These are phyloP conservation scores for Scleromitrula shiraiana DNA, from an alignment of 2,329 filamentous ascomycete genomes.

Conservation along the genomic window DNA sequence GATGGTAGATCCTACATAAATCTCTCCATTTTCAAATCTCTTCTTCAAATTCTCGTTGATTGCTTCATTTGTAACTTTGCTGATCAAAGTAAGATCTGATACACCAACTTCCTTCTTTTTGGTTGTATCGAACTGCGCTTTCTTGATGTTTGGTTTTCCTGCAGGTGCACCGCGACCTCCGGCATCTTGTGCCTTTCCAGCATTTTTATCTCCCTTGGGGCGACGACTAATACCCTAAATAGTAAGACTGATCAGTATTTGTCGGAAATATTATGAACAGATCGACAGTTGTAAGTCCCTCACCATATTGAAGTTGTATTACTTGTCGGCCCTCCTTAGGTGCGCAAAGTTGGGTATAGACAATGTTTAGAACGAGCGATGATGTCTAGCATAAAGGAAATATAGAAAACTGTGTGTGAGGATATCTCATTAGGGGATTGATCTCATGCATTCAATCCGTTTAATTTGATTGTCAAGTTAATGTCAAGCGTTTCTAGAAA, in stretches of 20 bases:
- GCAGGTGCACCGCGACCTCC: slow-evolving; percentile 18
- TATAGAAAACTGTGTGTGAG: neutral
- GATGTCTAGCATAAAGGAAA: neutral
- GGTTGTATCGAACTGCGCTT: slow-evolving; percentile 88
- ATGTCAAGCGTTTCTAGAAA: slow-evolving; percentile 3
- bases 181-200: slow-evolving; percentile 20
- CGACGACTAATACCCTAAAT: slow-evolving; percentile 30
- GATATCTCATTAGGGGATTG: neutral
- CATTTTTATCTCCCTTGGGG: slow-evolving; percentile 29
- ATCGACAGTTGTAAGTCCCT: slow-evolving; percentile 9
- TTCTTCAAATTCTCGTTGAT: slow-evolving; percentile 99
- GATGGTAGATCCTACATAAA: slow-evolving; percentile 55
- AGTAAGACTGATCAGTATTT: slow-evolving; percentile 9
- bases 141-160: slow-evolving; percentile 64
- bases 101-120: slow-evolving; percentile 99
- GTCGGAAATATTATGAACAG: neutral
- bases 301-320: slow-evolving; percentile 22
- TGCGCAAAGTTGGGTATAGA: slow-evolving; percentile 9
- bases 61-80: slow-evolving; percentile 97
- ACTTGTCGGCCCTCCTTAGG: slow-evolving; percentile 1
- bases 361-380: neutral
- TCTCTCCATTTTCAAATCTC: slow-evolving; percentile 93
- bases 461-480: neutral
- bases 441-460: neutral
- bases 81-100: slow-evolving; percentile 92